Evolutionary conservation across 2,329 filamentous ascomycete genomes (phyloP).

Genomic region (Fusarium longipes): DNA sequence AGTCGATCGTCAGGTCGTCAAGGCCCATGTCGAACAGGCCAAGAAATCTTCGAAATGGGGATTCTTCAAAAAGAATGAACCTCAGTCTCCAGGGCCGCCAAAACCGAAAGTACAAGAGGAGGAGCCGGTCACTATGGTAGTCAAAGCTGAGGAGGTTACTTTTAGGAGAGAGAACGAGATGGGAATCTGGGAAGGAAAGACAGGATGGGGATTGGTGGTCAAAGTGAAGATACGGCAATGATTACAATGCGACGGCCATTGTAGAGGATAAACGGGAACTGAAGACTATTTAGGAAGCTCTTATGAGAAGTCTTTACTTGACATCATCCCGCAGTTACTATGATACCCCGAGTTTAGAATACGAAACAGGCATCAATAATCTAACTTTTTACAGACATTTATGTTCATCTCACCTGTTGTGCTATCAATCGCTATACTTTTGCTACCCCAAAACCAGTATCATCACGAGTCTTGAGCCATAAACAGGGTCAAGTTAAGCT

Average conservation of each 20-base stretch:
- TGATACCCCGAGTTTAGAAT: no score
- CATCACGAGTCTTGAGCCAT: background rate
- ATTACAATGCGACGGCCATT: background rate
- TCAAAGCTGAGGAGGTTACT: conserved; percentile 59
- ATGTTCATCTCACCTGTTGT: background rate
- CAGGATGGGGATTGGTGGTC: conserved; percentile 63
- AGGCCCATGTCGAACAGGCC: conserved; percentile 47
- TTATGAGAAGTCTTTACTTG: no score
- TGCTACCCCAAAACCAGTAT: background rate
- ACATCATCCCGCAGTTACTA: no score
- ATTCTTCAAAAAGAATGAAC: conserved; percentile 46
- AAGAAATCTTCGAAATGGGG: conserved; percentile 52
- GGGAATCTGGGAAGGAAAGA: conserved; percentile 63
- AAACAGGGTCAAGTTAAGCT: background rate
- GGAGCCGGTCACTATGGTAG: conserved; percentile 54
- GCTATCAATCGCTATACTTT: background rate
- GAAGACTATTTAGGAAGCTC: no score
- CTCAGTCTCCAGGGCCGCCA: conserved; percentile 20
- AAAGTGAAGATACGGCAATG: conserved; percentile 48
- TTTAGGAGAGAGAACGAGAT: conserved; percentile 64
- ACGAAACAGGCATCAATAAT: no score
- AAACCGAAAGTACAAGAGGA: conserved; percentile 14
- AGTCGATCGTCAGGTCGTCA: conserved; percentile 47
- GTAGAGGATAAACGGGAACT: background rate
- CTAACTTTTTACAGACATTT: no score